Evolutionary conservation across 768 basidiomycete genomes (phyloP).

Genomic region (Stropharia rugosoannulata): DNA sequence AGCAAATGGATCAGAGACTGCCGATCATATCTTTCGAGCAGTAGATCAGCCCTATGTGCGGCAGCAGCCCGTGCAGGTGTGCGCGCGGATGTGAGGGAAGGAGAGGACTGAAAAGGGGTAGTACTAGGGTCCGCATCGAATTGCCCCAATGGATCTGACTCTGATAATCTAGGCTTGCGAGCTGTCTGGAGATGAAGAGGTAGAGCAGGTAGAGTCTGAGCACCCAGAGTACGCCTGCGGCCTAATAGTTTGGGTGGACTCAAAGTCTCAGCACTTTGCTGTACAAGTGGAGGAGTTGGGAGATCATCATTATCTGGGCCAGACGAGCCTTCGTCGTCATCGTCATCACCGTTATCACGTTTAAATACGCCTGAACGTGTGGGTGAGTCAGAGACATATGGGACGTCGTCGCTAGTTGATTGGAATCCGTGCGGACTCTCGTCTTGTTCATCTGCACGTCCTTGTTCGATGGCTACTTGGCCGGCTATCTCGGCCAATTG

Average conservation of each 20-base stretch:
- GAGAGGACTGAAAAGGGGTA: constrained; percentile 69
- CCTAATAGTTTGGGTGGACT: not conserved
- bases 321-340: constrained; percentile 39
- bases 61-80: constrained; percentile 45
- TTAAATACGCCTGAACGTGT: not conserved
- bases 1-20: constrained; percentile 71
- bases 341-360: constrained; percentile 39
- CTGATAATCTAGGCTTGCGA: constrained; percentile 57
- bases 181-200: constrained; percentile 57
- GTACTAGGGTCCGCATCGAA: constrained; percentile 44
- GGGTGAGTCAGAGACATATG: constrained; percentile 14
- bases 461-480: constrained; percentile 87
- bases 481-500: constrained; percentile 72
- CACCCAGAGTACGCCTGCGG: constrained; percentile 56
- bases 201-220: constrained; percentile 75
- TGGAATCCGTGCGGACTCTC: constrained; percentile 49
- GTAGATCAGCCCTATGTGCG: constrained; percentile 45
- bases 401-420: constrained; percentile 44
- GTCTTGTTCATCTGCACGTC: constrained; percentile 67
- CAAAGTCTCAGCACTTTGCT: not conserved
- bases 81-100: constrained; percentile 54
- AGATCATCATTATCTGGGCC: constrained; percentile 25
- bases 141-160: constrained; percentile 71
- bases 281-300: constrained; percentile 11
- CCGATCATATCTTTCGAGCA: constrained; percentile 69